These are phyloP conservation scores for Kluyveromyces siamensis DNA, from an alignment of 805 yeast genomes.

Conservation along the genomic window DNA sequence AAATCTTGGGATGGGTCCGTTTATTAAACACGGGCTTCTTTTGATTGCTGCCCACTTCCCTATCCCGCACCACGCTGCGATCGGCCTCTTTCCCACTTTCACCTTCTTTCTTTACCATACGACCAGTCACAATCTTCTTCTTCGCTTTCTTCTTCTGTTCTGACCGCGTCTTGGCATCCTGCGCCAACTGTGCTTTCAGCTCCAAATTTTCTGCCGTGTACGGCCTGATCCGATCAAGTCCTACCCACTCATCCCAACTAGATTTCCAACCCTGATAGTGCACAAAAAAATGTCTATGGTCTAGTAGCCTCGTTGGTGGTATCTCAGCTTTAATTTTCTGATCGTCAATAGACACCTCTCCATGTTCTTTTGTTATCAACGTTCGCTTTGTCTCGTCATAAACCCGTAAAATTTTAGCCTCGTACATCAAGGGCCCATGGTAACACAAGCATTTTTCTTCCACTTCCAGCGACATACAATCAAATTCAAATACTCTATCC, in stretches of 20 bases:
- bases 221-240: constrained; percentile 55
- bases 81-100: not conserved
- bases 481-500: not conserved
- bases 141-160: constrained; percentile 27
- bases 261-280: constrained; percentile 96
- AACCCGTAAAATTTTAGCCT: constrained; percentile 66
- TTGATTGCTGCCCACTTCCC: not conserved
- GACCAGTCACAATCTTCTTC: constrained; percentile 15
- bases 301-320: constrained; percentile 30
- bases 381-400: constrained; percentile 41
- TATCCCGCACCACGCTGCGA: not conserved
- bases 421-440: constrained; percentile 86
- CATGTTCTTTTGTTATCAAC: constrained; percentile 3
- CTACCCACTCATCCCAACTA: constrained; percentile 97
- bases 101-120: constrained; percentile 6
- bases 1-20: constrained; percentile 30
- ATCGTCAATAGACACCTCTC: constrained; percentile 12
- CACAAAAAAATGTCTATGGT: constrained; percentile 46
- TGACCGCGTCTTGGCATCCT: constrained; percentile 32
- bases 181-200: constrained; percentile 51
- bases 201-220: constrained; percentile 59
- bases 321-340: constrained; percentile 9
- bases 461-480: constrained; percentile 12
- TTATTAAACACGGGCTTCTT: constrained; percentile 1
- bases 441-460: constrained; percentile 57